Evolutionary conservation across 495 filamentous ascomycete species (phyloP).

Genomic region (Penicillium subrubescens): DNA sequence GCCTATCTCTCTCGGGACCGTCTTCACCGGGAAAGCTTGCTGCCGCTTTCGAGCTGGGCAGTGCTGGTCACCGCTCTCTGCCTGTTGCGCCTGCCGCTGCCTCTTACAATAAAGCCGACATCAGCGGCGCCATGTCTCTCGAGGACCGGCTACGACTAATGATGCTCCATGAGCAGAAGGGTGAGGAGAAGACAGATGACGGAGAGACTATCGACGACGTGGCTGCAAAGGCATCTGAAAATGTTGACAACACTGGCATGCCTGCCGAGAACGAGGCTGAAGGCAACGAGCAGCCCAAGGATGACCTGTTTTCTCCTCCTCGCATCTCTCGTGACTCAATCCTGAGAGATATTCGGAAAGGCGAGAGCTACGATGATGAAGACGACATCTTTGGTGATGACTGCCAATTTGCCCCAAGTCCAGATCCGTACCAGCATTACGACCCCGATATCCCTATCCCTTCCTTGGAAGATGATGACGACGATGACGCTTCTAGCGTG

Average conservation of each 20-base stretch:
- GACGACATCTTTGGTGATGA: constrained; percentile 59
- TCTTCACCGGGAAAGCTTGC: constrained; percentile 55
- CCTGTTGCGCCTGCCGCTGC: constrained; percentile 67
- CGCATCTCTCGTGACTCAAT: constrained; percentile 94
- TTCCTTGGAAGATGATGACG: constrained; percentile 62
- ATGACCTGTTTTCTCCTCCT: constrained; percentile 52
- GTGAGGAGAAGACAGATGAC: constrained; percentile 15
- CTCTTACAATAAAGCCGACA: constrained; percentile 67
- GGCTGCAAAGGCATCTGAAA: neutral
- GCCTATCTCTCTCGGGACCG: constrained; percentile 39
- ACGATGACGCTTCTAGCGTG: constrained; percentile 62
- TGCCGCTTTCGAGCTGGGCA: constrained; percentile 64
- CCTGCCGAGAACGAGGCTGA: neutral
- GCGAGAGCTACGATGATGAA: constrained; percentile 57
- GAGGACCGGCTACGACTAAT: constrained; percentile 82
- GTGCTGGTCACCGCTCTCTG: constrained; percentile 59
- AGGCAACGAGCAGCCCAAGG: constrained; percentile 4
- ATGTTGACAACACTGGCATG: neutral
- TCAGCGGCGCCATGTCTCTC: constrained; percentile 71
- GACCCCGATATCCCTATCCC: constrained; percentile 89
- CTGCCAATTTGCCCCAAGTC: constrained; percentile 57
- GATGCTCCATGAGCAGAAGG: constrained; percentile 68
- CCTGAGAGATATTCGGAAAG: constrained; percentile 79
- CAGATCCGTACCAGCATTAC: constrained; percentile 55
- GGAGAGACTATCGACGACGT: constrained; percentile 5